Evolutionary conservation across 208 protist genomes (phyloP).

Genomic region (Leptomonas pyrrhocoris): DNA sequence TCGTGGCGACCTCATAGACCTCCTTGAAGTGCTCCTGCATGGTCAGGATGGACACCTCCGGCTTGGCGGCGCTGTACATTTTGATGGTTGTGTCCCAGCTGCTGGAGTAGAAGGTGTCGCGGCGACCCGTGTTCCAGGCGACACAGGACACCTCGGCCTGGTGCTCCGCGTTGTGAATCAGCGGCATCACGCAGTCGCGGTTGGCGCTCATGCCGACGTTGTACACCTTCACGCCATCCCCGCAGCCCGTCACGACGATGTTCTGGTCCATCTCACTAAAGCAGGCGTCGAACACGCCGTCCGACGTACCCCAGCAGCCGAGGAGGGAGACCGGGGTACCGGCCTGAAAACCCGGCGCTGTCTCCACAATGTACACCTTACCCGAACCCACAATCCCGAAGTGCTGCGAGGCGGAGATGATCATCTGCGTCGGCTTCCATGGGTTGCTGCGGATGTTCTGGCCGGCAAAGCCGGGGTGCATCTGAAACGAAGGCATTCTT

Average conservation of each 20-base stretch:
- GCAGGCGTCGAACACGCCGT: conserved; percentile 86
- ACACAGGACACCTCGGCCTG: conserved; percentile 85
- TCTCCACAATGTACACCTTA: conserved; percentile 91
- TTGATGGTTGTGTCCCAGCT: conserved; percentile 88
- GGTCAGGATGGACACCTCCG: conserved; percentile 61
- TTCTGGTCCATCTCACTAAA: conserved; percentile 85
- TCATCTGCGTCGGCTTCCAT: conserved; percentile 80
- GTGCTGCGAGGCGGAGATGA: conserved; percentile 78
- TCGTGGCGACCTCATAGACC: conserved; percentile 87
- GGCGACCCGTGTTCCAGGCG: conserved; percentile 70
- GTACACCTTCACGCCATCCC: conserved; percentile 90
- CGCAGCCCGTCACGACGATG: conserved; percentile 81
- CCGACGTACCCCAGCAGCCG: conserved; percentile 83
- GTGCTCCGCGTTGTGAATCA: conserved; percentile 80
- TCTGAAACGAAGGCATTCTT: conserved; percentile 85
- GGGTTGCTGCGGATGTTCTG: conserved; percentile 85
- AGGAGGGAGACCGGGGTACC: conserved; percentile 62
- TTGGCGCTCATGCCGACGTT: conserved; percentile 74
- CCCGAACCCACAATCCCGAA: conserved; percentile 87
- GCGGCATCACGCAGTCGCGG: conserved; percentile 73
- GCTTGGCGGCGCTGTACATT: conserved; percentile 75
- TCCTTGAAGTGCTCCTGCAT: conserved; percentile 90
- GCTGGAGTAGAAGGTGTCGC: conserved; percentile 76
- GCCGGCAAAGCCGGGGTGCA: conserved; percentile 86
- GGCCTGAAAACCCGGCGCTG: conserved; percentile 49